Evolutionary conservation across 306 rosid genomes (phyloP).

Genomic region (Alnus glutinosa): DNA sequence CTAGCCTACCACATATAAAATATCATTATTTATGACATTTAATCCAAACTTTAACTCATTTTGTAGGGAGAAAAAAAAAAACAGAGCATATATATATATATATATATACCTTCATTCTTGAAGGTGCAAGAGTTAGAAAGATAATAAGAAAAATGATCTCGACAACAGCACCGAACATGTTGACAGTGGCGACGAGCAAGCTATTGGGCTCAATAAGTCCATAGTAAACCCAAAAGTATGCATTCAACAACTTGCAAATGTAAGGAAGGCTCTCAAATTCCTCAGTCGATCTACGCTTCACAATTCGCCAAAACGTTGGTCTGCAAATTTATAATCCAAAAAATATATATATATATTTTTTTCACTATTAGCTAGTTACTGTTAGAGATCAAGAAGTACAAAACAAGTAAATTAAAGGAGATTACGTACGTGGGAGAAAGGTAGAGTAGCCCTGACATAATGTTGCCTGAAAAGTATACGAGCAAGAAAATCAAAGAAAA

Average conservation of each 20-base stretch:
- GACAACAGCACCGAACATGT: conserved; percentile 37
- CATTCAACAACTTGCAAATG: conserved; percentile 43
- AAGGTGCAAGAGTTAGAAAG: conserved; percentile 36
- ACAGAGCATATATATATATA: too few species aligned
- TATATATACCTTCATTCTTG: conserved; percentile 32
- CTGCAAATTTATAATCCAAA: background rate
- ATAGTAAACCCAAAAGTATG: conserved; percentile 45
- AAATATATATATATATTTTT: too few species aligned
- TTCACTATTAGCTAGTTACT: too few species aligned
- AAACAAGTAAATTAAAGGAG: background rate
- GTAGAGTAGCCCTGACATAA: conserved; percentile 42
- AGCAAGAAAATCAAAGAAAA: background rate
- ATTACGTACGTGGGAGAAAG: conserved; percentile 40
- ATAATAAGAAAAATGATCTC: conserved; percentile 36
- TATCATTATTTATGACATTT: background rate
- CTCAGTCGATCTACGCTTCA: conserved; percentile 39
- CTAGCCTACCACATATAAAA: conserved; percentile 14
- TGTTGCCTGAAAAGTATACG: conserved; percentile 32
- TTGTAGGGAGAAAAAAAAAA: background rate
- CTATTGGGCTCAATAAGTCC: conserved; percentile 8
- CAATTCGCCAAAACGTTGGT: conserved; percentile 39
- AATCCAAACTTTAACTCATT: background rate
- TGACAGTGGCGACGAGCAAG: conserved; percentile 32
- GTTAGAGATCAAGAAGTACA: background rate
- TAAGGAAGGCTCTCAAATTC: conserved; percentile 50